These are phyloP conservation scores for Leucocoprinus sp. DNA, from an alignment of 768 basidiomycete species.

Conservation along the genomic window DNA sequence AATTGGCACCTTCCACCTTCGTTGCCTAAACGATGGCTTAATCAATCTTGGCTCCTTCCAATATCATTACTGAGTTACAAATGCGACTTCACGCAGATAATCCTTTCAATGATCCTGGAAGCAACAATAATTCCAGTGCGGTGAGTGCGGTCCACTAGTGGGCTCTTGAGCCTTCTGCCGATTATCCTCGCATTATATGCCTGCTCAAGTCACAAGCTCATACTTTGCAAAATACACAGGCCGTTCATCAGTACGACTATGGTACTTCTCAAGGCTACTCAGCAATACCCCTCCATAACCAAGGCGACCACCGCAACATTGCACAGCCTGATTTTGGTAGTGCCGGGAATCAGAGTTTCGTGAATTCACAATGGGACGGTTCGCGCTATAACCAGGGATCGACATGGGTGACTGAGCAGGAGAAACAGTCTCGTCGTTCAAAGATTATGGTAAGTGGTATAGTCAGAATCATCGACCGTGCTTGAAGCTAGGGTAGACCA, in stretches of 20 bases:
- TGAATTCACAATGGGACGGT: constrained; percentile 4
- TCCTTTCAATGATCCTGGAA: constrained; percentile 1
- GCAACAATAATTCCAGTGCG: background rate
- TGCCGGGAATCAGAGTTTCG: background rate
- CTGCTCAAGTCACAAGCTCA: constrained; percentile 1
- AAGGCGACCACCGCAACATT: constrained; percentile 4
- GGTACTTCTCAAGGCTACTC: background rate
- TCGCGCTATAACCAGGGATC: constrained; percentile 5
- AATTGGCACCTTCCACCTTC: too few species aligned
- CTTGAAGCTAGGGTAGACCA: background rate
- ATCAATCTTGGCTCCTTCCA: too few species aligned
- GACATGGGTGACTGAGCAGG: background rate
- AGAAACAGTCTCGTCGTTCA: constrained; percentile 7
- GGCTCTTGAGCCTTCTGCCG: background rate
- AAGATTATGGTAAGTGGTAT: constrained; percentile 7
- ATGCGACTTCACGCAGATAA: constrained; percentile 9
- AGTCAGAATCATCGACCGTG: background rate
- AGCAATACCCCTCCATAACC: constrained; percentile 1
- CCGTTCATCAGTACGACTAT: constrained; percentile 6
- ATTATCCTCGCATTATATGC: background rate
- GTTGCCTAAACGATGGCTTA: too few species aligned
- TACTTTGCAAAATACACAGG: background rate
- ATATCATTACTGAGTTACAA: too few species aligned
- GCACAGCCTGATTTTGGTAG: background rate
- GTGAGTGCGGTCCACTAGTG: background rate